Conservation (phyloP, 148 eudicot genomes). For the Beta vulgaris region DNA sequence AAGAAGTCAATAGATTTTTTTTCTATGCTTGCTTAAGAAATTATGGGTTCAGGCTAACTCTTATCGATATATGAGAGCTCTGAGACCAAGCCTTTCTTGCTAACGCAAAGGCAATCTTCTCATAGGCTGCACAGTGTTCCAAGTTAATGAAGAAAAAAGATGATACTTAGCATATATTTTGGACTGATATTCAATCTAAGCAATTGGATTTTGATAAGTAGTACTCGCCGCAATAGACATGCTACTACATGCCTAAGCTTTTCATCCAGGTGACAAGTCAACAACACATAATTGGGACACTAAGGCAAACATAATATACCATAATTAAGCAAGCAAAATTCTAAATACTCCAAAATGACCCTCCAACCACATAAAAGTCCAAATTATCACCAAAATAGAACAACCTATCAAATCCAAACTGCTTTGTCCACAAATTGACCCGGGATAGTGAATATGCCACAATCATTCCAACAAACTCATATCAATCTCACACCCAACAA, state of each 20-base stretch:
- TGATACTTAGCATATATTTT: not conserved
- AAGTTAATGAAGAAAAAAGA: not conserved
- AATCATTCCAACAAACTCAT: slow-evolving; percentile 16
- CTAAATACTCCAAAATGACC: slow-evolving; percentile 12
- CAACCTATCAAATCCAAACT: not conserved
- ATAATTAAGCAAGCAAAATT: slow-evolving; percentile 16
- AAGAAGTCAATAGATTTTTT: not conserved
- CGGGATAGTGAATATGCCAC: not conserved
- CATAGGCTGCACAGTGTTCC: not conserved
- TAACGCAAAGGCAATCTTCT: slow-evolving; percentile 7
- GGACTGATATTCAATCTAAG: slow-evolving; percentile 6
- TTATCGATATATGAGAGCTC: not conserved
- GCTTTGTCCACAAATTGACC: slow-evolving; percentile 16
- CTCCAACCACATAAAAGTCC: not conserved
- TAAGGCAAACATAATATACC: slow-evolving; percentile 19
- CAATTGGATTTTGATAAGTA: not conserved
- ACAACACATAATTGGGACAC: slow-evolving; percentile 28
- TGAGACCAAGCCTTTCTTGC: not conserved
- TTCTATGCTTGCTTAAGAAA: not conserved
- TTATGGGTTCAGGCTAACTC: not conserved
- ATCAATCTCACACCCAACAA: slow-evolving; percentile 6
- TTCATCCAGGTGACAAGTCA: slow-evolving; percentile 24
- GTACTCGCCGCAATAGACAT: slow-evolving; percentile 8
- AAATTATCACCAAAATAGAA: slow-evolving; percentile 12
- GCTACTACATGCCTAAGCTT: slow-evolving; percentile 14